Evolutionary conservation across 2,329 filamentous ascomycete genomes (phyloP).

Genomic region (Talaromyces sp.): DNA sequence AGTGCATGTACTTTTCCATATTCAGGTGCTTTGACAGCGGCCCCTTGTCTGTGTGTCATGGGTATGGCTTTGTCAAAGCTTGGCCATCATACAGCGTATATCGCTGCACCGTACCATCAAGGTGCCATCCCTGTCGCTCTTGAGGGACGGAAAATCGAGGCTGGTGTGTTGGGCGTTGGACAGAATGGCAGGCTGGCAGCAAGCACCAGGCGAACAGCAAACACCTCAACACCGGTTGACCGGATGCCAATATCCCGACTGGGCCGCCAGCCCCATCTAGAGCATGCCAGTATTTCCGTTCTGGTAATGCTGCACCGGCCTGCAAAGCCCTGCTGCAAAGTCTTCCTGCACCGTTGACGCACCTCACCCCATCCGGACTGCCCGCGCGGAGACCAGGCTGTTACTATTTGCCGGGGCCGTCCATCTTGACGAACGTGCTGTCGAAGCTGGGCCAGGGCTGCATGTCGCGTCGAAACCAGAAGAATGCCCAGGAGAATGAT

Average conservation of each 20-base stretch:
- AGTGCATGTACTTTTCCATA: background rate
- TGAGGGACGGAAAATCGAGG: background rate
- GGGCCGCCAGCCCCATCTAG: background rate
- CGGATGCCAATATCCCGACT: background rate
- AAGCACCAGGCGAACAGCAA: background rate
- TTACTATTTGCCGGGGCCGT: background rate
- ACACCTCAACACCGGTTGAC: background rate
- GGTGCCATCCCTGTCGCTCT: background rate
- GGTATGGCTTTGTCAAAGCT: background rate
- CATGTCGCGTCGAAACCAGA: background rate
- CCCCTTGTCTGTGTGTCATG: background rate
- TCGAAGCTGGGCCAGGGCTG: background rate
- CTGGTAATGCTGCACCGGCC: background rate
- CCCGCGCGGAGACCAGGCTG: background rate
- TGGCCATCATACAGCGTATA: background rate
- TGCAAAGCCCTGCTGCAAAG: background rate
- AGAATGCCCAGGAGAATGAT: background rate
- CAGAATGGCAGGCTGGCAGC: background rate
- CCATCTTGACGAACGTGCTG: background rate
- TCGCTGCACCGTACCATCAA: background rate
- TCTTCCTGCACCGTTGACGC: slow-evolving; percentile 4
- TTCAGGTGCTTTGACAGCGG: background rate
- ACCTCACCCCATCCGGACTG: slow-evolving; percentile 13
- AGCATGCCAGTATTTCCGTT: background rate
- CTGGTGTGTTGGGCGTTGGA: background rate